phyloP scores from a whole-genome alignment of 495 filamentous ascomycete species.

The Penicillium cataractarum region DNA sequence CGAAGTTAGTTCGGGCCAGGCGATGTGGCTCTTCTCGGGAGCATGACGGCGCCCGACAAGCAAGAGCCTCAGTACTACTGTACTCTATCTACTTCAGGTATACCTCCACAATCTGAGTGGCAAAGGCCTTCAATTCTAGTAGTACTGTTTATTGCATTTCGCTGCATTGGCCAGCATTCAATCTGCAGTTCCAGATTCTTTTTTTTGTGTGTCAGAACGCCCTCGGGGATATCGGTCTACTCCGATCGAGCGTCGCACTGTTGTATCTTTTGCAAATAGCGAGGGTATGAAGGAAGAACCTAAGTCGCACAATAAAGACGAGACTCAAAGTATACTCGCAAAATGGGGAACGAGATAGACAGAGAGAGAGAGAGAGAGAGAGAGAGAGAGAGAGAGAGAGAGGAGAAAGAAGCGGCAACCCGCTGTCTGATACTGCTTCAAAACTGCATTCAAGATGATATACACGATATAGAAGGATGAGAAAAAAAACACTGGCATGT shows the following conservation, averaged over 20 bases:
- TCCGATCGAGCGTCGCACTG: not conserved
- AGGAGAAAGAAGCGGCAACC: constrained; percentile 14
- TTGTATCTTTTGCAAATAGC: not conserved
- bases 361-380: not conserved
- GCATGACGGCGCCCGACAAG: constrained; percentile 1
- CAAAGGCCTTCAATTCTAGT: not conserved
- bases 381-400: constrained; percentile 1
- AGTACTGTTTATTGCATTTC: not conserved
- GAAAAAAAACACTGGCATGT: constrained; percentile 43
- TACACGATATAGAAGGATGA: constrained; percentile 49
- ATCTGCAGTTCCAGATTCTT: not conserved
- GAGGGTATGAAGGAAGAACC: not conserved
- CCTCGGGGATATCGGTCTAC: not conserved
- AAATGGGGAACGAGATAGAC: not conserved
- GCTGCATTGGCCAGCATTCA: not conserved
- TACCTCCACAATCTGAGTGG: not conserved
- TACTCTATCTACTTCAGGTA: not conserved
- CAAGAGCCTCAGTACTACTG: not conserved
- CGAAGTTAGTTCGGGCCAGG: constrained; percentile 23
- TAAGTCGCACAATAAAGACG: not conserved
- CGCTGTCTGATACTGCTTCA: constrained; percentile 22
- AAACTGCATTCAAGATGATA: constrained; percentile 53
- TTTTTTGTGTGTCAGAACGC: not conserved
- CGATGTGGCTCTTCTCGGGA: constrained; percentile 25
- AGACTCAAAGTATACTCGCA: not conserved